A percentile compares a stretch with the other conserved stretches of the same genome.
These are phyloP conservation scores for Atractiella rhizophila DNA, from an alignment of 768 basidiomycete species.

Conservation along the genomic window DNA sequence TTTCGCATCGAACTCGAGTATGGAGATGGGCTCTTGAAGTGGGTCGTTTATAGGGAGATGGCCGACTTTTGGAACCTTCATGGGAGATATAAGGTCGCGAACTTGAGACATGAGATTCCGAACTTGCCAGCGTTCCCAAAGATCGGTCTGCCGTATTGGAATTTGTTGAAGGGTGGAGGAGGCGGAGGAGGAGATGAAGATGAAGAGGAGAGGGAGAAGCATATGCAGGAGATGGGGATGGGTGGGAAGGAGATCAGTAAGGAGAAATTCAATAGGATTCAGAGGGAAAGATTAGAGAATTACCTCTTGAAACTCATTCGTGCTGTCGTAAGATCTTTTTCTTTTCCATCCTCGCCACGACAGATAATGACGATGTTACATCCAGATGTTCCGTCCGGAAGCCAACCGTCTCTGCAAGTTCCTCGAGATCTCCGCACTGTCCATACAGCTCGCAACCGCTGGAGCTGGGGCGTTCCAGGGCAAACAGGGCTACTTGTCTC, in stretches of 20 bases:
- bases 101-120: slow-evolving; percentile 73
- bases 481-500: slow-evolving; percentile 62
- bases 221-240: too few species aligned
- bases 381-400: slow-evolving; percentile 81
- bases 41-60: slow-evolving; percentile 30
- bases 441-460: slow-evolving; percentile 41
- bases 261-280: slow-evolving; percentile 52
- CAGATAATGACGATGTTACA: not conserved
- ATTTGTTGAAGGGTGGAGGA: slow-evolving; percentile 27
- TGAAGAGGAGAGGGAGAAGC: slow-evolving; percentile 29
- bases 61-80: slow-evolving; percentile 78
- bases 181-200: too few species aligned
- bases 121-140: slow-evolving; percentile 72
- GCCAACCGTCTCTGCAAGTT: slow-evolving; percentile 71
- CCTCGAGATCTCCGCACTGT: slow-evolving; percentile 73
- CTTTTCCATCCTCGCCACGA: not conserved
- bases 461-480: slow-evolving; percentile 57
- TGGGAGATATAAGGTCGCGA: slow-evolving; percentile 47
- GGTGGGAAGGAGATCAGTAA: slow-evolving; percentile 29
- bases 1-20: slow-evolving; percentile 70
- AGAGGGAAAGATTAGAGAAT: slow-evolving; percentile 57
- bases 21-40: slow-evolving; percentile 69
- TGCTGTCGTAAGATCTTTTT: slow-evolving; percentile 39
- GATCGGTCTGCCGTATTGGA: slow-evolving; percentile 35
- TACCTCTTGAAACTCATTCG: slow-evolving; percentile 71